Base-by-base conservation (phyloP, 768 basidiomycete species). In the Mycena maculata region DNA sequence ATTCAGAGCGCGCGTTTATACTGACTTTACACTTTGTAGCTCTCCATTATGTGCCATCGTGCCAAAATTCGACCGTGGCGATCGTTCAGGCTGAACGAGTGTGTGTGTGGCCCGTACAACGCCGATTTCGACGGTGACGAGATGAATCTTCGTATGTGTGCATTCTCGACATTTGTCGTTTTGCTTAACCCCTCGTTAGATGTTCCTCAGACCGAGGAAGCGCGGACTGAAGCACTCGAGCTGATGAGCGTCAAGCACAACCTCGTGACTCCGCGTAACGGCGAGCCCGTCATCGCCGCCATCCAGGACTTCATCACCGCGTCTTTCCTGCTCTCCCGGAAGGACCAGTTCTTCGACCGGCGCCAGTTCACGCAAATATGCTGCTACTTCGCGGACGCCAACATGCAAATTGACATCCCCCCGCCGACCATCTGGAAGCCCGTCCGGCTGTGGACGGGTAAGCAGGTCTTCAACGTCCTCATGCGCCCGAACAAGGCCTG, bases 281-380 rank as follows among this genome's bases (percentile, higher is more conserved):
- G 98, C 69, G 96, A 99, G 78, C 98, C 98, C 27, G 97, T 99
- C 81, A 98, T 99, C 72, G 96, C 98, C 27, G 98, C 98, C 69
- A 99, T 98, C 70, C 98, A 99, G 77, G 98, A 99, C 79, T 99
- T 99, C 83, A 99, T 99, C 82, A 99, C 98, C 4, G 98, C 96
- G 18, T 96, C 98, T 22, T 99, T 91, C 83, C 89, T 99, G 42
- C 88, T 99, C 72, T 97, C 97, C 10, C 91, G 90, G 39, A 92
- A 93, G 74, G 98, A 99, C 74, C 89, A 87, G 18, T 98, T 99
- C 80, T 92, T 96, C 76, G 93, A 96, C 76, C 90, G 98, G 22
- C 88, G 92, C 49, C 94, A 98, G 74, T 98, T 99, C 79, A 94
- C 94, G 2, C 98, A 99, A 74, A 95, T 98, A 71, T 97, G 96